A percentile compares a stretch with the other conserved stretches of the same genome.
phyloP scores from a whole-genome alignment of 305 asterid genomes.

The Plantago coronopus region DNA sequence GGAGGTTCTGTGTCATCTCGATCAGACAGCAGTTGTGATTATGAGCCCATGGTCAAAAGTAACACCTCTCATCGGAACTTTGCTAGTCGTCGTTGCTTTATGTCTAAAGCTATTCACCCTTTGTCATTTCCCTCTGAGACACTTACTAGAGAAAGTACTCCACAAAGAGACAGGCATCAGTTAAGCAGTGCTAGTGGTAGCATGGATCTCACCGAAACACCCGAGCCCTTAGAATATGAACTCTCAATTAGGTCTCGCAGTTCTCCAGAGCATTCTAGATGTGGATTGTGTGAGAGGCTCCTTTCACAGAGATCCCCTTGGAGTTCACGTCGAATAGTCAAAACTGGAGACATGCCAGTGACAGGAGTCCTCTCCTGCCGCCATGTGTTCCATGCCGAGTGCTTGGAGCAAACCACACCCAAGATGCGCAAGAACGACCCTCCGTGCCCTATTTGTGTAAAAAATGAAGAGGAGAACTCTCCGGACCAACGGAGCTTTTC shows the following conservation, averaged over 20 bases:
- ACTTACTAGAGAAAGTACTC: conserved; percentile 45
- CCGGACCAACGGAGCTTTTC: conserved; percentile 55
- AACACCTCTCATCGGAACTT: conserved; percentile 65
- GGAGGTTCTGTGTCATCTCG: conserved; percentile 81
- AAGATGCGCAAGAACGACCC: conserved; percentile 77
- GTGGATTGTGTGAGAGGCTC: conserved; percentile 78
- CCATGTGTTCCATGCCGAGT: conserved; percentile 95
- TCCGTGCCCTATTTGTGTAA: conserved; percentile 79
- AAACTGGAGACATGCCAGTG: conserved; percentile 89
- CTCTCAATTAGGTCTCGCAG: conserved; percentile 32
- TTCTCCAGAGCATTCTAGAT: conserved; percentile 55
- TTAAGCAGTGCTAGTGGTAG: conserved; percentile 72
- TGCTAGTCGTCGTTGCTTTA: conserved; percentile 64
- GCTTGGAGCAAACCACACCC: conserved; percentile 87
- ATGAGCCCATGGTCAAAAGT: conserved; percentile 56
- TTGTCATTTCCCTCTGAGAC: conserved; percentile 58
- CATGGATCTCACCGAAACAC: conserved; percentile 60
- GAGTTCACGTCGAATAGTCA: conserved; percentile 79
- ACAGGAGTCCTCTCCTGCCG: conserved; percentile 90
- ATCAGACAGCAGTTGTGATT: conserved; percentile 81
- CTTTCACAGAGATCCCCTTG: conserved; percentile 92
- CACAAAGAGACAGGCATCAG: conserved; percentile 52
- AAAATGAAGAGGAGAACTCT: conserved; percentile 59
- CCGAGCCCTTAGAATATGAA: conserved; percentile 58
- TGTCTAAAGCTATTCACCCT: conserved; percentile 97